These are phyloP conservation scores for Triadica sebifera DNA, from an alignment of 345 rosid genomes.

Conservation along the genomic window DNA sequence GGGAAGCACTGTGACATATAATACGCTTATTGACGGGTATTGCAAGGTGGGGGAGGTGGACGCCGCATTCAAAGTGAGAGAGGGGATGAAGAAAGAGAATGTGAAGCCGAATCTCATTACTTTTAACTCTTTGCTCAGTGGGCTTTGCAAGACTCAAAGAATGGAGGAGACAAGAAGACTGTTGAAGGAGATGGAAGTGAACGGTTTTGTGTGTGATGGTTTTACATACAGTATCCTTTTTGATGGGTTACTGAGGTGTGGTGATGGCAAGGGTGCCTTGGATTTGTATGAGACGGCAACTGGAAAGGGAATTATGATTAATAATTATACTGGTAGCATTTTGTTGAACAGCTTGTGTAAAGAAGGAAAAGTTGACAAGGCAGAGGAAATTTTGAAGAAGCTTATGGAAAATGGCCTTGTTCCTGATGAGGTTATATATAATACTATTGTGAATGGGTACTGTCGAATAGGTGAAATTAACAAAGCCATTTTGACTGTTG, in stretches of 20 bases:
- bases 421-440: slow-evolving; percentile 50
- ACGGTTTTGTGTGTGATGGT: slow-evolving; percentile 62
- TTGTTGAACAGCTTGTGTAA: slow-evolving; percentile 66
- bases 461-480: slow-evolving; percentile 53
- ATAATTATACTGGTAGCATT: slow-evolving; percentile 50
- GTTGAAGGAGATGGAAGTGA: slow-evolving; percentile 57
- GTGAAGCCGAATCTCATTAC: slow-evolving; percentile 60
- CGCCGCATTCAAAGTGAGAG: slow-evolving; percentile 43
- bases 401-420: slow-evolving; percentile 48
- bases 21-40: slow-evolving; percentile 67
- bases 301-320: slow-evolving; percentile 47
- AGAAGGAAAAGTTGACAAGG: slow-evolving; percentile 59
- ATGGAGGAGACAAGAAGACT: slow-evolving; percentile 57
- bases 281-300: slow-evolving; percentile 42
- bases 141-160: slow-evolving; percentile 53
- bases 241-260: slow-evolving; percentile 47
- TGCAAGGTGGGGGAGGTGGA: slow-evolving; percentile 61
- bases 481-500: slow-evolving; percentile 44
- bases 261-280: slow-evolving; percentile 41
- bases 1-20: slow-evolving; percentile 54
- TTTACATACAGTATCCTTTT: slow-evolving; percentile 58
- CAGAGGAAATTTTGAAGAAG: slow-evolving; percentile 51
- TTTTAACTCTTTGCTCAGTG: slow-evolving; percentile 62
- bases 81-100: slow-evolving; percentile 49
- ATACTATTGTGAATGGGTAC: slow-evolving; percentile 61